Evolutionary conservation across 768 basidiomycete species (phyloP).

Genomic region (Leucosporidium yakuticum): DNA sequence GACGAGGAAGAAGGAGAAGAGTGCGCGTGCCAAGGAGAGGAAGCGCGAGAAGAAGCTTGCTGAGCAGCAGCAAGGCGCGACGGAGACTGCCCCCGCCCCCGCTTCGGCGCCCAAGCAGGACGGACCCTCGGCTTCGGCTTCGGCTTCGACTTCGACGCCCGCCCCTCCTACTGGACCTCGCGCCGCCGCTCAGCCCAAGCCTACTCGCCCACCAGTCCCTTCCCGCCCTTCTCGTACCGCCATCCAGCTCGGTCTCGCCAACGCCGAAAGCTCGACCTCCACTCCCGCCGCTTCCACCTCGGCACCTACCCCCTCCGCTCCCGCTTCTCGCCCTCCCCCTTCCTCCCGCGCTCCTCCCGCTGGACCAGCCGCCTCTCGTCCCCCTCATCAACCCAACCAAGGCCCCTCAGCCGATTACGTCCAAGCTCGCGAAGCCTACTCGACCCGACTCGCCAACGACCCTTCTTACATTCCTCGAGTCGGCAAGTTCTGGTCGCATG

Average conservation of each 20-base stretch:
- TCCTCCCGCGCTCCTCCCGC: neutral
- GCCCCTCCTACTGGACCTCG: neutral
- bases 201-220: constrained; percentile 6
- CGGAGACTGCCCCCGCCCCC: neutral
- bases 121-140: neutral
- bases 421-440: constrained; percentile 74
- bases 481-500: constrained; percentile 91
- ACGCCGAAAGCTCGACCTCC: neutral
- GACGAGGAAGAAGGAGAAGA: constrained; percentile 9
- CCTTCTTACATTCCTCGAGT: constrained; percentile 85
- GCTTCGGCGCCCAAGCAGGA: neutral
- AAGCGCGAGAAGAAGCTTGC: constrained; percentile 4
- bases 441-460: constrained; percentile 70
- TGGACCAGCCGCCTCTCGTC: neutral
- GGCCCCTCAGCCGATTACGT: constrained; percentile 8
- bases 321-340: neutral
- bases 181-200: neutral
- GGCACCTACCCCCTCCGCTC: neutral
- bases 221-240: constrained; percentile 12
- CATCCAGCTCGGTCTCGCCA: constrained; percentile 17
- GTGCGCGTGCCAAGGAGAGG: constrained; percentile 13
- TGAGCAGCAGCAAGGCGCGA: neutral
- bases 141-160: neutral
- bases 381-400: neutral
- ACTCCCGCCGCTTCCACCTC: neutral